A percentile compares a stretch with the other conserved stretches of the same genome.
Evolutionary conservation across 495 filamentous ascomycete species (phyloP).

Genomic region (Neurospora terricola): DNA sequence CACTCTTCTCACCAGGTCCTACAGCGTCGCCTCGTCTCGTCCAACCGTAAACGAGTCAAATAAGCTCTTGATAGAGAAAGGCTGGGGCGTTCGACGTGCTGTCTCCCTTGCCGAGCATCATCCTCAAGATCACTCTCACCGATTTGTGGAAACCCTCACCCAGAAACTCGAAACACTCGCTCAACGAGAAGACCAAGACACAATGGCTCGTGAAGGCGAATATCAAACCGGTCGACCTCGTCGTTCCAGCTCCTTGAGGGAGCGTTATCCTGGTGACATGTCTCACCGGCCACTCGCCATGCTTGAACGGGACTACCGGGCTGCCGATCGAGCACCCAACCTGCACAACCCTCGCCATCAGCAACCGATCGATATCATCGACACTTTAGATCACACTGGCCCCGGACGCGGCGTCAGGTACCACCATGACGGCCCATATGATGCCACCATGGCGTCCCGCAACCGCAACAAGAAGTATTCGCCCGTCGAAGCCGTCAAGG

Average conservation of each 20-base stretch:
- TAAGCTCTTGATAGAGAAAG: not conserved
- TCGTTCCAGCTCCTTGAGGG: constrained; percentile 42
- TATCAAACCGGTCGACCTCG: constrained; percentile 13
- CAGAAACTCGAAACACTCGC: constrained; percentile 5
- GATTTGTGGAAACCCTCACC: constrained; percentile 7
- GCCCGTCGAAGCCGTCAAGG: constrained; percentile 69
- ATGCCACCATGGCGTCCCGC: constrained; percentile 64
- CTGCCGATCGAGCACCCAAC: constrained; percentile 53
- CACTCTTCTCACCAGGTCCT: constrained; percentile 17
- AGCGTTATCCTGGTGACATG: constrained; percentile 51
- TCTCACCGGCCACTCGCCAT: constrained; percentile 53
- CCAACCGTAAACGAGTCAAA: constrained; percentile 5
- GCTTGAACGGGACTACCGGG: constrained; percentile 45
- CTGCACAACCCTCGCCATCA: constrained; percentile 43
- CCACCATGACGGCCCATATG: constrained; percentile 90
- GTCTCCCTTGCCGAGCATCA: constrained; percentile 16
- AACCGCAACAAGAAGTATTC: constrained; percentile 53
- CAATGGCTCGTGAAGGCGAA: constrained; percentile 1
- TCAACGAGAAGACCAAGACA: not conserved
- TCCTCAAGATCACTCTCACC: constrained; percentile 12
- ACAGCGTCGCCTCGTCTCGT: constrained; percentile 15
- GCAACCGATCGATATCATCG: constrained; percentile 68
- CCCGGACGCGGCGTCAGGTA: constrained; percentile 47
- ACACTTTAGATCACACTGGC: constrained; percentile 55
- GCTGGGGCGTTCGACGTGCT: constrained; percentile 8